These are phyloP conservation scores for Platanthera guangdongensis DNA, from an alignment of 106 monocot species.

Conservation along the genomic window DNA sequence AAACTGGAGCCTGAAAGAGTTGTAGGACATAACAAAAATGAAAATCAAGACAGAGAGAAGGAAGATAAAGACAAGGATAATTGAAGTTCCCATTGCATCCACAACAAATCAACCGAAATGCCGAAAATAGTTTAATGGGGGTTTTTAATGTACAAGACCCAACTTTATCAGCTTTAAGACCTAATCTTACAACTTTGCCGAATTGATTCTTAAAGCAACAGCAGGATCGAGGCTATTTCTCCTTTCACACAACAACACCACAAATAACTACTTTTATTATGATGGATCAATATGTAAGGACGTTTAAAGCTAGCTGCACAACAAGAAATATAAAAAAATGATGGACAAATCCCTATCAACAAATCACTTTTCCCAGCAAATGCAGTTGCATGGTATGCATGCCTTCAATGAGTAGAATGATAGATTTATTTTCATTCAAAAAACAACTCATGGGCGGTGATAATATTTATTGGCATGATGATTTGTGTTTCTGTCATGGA, in stretches of 20 bases:
- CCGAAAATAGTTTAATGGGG: background rate
- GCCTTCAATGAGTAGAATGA: too few relatives aligned
- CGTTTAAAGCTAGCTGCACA: too few relatives aligned
- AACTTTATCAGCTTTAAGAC: background rate
- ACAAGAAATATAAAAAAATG: too few relatives aligned
- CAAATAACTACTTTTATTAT: too few relatives aligned
- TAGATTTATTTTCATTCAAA: too few relatives aligned
- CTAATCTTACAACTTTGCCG: background rate
- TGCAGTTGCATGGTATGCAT: too few relatives aligned
- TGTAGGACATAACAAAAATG: background rate
- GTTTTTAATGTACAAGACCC: background rate
- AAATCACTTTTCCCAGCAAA: too few relatives aligned
- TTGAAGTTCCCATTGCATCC: background rate
- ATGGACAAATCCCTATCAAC: too few relatives aligned
- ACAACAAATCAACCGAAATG: background rate
- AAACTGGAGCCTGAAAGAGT: slow-evolving; percentile 67
- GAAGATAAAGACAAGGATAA: background rate
- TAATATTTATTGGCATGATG: too few relatives aligned
- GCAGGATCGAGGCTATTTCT: background rate
- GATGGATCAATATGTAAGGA: too few relatives aligned
- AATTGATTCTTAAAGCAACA: background rate
- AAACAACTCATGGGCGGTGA: too few relatives aligned
- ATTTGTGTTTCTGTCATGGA: too few relatives aligned
- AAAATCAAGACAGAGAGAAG: background rate
- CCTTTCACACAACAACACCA: background rate